phyloP scores from a whole-genome alignment of 2,329 filamentous ascomycete genomes.

The Saccharata proteae region DNA sequence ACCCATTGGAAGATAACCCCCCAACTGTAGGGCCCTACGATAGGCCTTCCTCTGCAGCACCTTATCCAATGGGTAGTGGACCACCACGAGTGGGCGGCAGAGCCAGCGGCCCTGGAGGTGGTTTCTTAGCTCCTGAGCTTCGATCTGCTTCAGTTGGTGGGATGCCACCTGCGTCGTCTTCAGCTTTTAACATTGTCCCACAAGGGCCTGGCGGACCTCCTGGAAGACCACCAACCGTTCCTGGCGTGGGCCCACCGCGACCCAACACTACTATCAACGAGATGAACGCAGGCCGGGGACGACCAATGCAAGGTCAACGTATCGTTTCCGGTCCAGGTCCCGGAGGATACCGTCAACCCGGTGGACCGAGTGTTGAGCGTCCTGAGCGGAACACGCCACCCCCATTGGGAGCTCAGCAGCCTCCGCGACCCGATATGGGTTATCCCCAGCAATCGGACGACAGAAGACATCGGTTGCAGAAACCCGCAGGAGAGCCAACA shows the following conservation, averaged over 20 bases:
- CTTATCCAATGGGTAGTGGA: constrained; percentile 59
- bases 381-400: constrained; percentile 22
- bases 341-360: constrained; percentile 23
- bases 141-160: constrained; percentile 32
- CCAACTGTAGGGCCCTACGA: constrained; percentile 22
- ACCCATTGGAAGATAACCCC: constrained; percentile 32
- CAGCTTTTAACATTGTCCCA: constrained; percentile 41
- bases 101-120: constrained; percentile 18
- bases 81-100: constrained; percentile 26
- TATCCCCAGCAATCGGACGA: constrained; percentile 32
- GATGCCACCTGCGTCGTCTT: constrained; percentile 41
- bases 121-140: constrained; percentile 33
- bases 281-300: constrained; percentile 23
- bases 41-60: constrained; percentile 45
- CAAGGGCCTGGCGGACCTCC: constrained; percentile 14
- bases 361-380: constrained; percentile 24
- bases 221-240: constrained; percentile 19
- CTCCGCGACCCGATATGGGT: constrained; percentile 29
- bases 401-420: constrained; percentile 29
- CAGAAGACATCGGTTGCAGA: no score
- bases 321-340: constrained; percentile 22
- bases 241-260: constrained; percentile 20
- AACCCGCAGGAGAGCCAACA: constrained; percentile 19
- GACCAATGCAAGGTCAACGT: constrained; percentile 11
- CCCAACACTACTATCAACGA: constrained; percentile 25